Evolutionary conservation across 805 yeast genomes (phyloP), one percentile per base, ranked within the genome.

Genomic region (Dipodascopsis tothii): DNA sequence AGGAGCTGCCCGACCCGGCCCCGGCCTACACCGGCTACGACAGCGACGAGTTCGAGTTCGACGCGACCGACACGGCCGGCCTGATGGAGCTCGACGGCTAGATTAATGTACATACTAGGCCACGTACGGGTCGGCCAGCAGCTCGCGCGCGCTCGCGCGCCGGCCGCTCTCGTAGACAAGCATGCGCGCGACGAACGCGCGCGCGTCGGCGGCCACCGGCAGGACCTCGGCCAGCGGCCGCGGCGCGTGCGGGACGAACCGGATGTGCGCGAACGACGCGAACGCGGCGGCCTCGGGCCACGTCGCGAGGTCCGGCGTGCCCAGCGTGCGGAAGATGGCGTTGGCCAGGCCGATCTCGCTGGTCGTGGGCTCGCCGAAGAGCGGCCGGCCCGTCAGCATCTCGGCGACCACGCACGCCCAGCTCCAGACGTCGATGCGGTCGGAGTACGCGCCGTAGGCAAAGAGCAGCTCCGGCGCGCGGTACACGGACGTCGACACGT

Each of bases 401-500:
- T 72, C 59, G n/a, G 80, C 74, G 39, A 79, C 54, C 2, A 83
- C 56, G 7, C 85, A 72, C 0, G 85, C 94, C 17, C 75, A 58
- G 1, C 83, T 66, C 94, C 94, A 84, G 14, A 82, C 66, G 55
- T 84, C 94, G 5, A 84, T 66, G 33, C 70, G 75, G 30, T 57
- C 59, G 2, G 71, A 63, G 56, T 84, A 84, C 46, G 69, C 66
- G 1, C 66, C 49, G n/a, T 73, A 62, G 0, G 84, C 83, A 40
- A 82, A 71, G 34, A 84, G 65, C 37, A 81, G 62, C 56, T 84
- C 94, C 0, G 94, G 90, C 0, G 92, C 79, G 47, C 81, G 78
- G 62, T 75, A 85, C 27, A 69, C 68, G 1, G 80, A 78, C 0
- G 88, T 80, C 18, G 81, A 71, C 3, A 85, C 78, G 44, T 74